A percentile compares a stretch with the other conserved stretches of the same genome.
Conservation (phyloP, 441 rosid species). For the Hura crepitans region DNA sequence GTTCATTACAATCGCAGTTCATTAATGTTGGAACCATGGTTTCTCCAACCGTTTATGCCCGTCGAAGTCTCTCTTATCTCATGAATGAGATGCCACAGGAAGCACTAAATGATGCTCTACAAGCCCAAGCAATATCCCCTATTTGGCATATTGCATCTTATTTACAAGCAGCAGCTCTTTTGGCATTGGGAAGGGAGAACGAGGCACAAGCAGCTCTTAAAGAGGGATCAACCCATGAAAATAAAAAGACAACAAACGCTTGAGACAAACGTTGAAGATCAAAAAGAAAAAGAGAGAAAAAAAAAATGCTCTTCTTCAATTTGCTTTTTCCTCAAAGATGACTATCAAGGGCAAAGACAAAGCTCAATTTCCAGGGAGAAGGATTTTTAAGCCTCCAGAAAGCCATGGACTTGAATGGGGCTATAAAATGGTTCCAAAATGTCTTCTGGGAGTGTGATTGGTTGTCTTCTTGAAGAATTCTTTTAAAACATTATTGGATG, state of each 20-base stretch:
- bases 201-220: conserved; percentile 66
- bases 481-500: conserved; percentile 31
- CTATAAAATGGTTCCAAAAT: conserved; percentile 5
- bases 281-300: too few relatives aligned
- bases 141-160: conserved; percentile 73
- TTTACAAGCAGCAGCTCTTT: conserved; percentile 68
- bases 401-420: conserved; percentile 14
- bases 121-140: conserved; percentile 75
- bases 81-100: conserved; percentile 64
- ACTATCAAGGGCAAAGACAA: conserved; percentile 16
- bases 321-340: conserved; percentile 20
- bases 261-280: conserved; percentile 20
- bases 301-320: conserved; percentile 13
- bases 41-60: conserved; percentile 67
- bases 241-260: conserved; percentile 35
- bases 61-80: conserved; percentile 70
- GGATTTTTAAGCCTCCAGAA: conserved; percentile 13
- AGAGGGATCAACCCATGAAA: conserved; percentile 69
- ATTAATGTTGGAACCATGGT: conserved; percentile 69
- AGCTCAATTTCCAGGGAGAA: conserved; percentile 14
- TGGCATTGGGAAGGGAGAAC: conserved; percentile 56
- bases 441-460: conserved; percentile 21
- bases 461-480: conserved; percentile 30
- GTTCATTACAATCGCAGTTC: conserved; percentile 45
- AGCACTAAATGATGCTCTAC: conserved; percentile 67